Evolutionary conservation across 1,284 basidiomycete species (phyloP), one percentile per base, ranked within the genome.

Genomic region (Malassezia vespertilionis): DNA sequence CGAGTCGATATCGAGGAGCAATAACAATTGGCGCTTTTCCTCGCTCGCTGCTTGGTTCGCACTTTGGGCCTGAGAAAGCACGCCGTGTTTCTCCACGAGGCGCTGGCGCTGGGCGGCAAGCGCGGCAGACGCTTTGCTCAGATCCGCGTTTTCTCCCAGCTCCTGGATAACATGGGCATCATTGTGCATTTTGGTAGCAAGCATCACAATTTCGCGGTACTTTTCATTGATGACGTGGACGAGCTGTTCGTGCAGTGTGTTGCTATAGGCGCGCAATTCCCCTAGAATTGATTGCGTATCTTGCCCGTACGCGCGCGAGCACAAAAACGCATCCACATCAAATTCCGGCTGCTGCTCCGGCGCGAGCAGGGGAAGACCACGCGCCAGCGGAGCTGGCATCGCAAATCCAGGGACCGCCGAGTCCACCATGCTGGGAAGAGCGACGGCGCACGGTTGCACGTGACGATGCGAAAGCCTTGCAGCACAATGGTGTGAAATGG

Each of bases 221-320:
- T 96, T 90, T 63, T 89, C 83, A 71, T 97, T 95, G 72, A 97
- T 95, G 65, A 96, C 80, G 64, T 81, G 82, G 23, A 95, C 86
- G 23, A 97, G 78, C 69, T 93, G 88, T 67, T 89, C 84, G 65
- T 90, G 87, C 58, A 97, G 74, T 12, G 78, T 76, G 0, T 79
- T 79, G 48, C 87, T 76, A 72, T 95, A 95, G 47, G 83, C 81
- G 23, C 87, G 79, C 12, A 97, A 76, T 67, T 97, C 89, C 14
- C 79, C 74, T 43, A 88, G 82, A 28, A 95, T 76, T 69, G 91
- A 88, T 35, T 83, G 82, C 11, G 93, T 77, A 9, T 63, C 59
- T n/a, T 87, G 84, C 0, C 83, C 85, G 62, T 87, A 82, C 27
- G 84, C 78, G 36, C 90, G 79, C 7, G 86, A 87, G 28, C 90